Evolutionary conservation across 1,284 basidiomycete genomes (phyloP).

Genomic region (Dichomitus squalens): DNA sequence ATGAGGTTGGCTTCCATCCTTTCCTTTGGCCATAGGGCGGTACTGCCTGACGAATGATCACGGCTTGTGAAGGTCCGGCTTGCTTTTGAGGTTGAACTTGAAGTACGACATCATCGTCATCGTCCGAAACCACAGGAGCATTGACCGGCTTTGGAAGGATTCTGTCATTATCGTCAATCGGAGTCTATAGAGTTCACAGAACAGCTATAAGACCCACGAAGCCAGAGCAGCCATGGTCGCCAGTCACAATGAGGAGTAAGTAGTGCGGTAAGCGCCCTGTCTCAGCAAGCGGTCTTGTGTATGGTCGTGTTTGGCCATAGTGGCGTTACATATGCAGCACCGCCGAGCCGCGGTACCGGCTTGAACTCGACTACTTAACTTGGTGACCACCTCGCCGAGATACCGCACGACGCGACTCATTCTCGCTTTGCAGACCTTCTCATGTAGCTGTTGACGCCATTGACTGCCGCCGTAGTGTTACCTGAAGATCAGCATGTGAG

Average conservation of each 20-base stretch:
- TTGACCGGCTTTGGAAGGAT: constrained; percentile 71
- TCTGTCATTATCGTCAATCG: constrained; percentile 35
- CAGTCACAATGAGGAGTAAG: constrained; percentile 12
- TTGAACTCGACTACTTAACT: too few relatives aligned
- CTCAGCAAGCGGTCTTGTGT: constrained; percentile 6
- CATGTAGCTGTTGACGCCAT: too few relatives aligned
- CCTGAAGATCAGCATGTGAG: too few relatives aligned
- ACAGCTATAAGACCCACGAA: constrained; percentile 32
- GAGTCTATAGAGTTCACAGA: background rate
- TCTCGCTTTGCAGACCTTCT: too few relatives aligned
- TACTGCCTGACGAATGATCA: constrained; percentile 56
- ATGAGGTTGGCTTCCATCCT: constrained; percentile 85
- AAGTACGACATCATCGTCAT: constrained; percentile 51
- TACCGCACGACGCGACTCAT: too few relatives aligned
- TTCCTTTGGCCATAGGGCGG: constrained; percentile 86
- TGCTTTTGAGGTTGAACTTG: constrained; percentile 24
- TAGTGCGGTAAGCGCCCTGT: constrained; percentile 11
- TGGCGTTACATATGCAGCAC: too few relatives aligned
- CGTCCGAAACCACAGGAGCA: constrained; percentile 54
- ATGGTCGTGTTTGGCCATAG: constrained; percentile 9
- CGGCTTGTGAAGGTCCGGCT: constrained; percentile 40
- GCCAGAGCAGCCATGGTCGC: constrained; percentile 41
- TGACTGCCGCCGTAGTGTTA: too few relatives aligned
- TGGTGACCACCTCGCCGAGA: too few relatives aligned
- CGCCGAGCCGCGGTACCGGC: too few relatives aligned